phyloP scores from a whole-genome alignment of 176 grass and related monocot species.

The Eleusine coracana region DNA sequence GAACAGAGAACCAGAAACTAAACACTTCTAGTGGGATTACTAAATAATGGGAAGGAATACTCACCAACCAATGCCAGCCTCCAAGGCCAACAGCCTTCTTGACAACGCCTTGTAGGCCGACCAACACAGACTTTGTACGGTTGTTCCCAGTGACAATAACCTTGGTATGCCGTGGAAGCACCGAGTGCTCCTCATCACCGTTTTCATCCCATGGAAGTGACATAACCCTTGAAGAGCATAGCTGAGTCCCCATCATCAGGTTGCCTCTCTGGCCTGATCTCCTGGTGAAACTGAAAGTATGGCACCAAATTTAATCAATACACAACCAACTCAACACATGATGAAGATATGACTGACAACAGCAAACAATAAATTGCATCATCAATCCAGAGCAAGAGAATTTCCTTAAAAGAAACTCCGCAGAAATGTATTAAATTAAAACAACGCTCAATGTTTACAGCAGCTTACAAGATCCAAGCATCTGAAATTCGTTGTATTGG shows the following conservation, averaged over 20 bases:
- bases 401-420: neutral
- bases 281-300: conserved; percentile 19
- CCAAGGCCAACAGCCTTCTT: conserved; percentile 92
- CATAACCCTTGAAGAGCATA: conserved; percentile 52
- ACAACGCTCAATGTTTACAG: neutral
- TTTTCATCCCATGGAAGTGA: conserved; percentile 56
- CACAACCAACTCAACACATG: conserved; percentile 37
- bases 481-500: neutral
- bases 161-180: conserved; percentile 77
- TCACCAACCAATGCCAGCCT: conserved; percentile 92
- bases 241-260: conserved; percentile 68
- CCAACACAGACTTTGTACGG: conserved; percentile 83
- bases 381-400: conserved; percentile 4
- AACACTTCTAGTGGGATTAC: conserved; percentile 33
- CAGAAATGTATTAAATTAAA: neutral
- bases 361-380: conserved; percentile 22
- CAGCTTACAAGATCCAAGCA: conserved; percentile 17
- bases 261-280: neutral
- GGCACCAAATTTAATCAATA: conserved; percentile 40
- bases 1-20: conserved; percentile 1
- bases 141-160: conserved; percentile 89
- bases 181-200: conserved; percentile 65
- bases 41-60: conserved; percentile 8
- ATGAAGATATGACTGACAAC: conserved; percentile 2
- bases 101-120: conserved; percentile 79